Percentiles rank a stretch among this genome's conserved stretches.
Conservation (phyloP, 257 asterid genomes). For the Echites panduratus region DNA sequence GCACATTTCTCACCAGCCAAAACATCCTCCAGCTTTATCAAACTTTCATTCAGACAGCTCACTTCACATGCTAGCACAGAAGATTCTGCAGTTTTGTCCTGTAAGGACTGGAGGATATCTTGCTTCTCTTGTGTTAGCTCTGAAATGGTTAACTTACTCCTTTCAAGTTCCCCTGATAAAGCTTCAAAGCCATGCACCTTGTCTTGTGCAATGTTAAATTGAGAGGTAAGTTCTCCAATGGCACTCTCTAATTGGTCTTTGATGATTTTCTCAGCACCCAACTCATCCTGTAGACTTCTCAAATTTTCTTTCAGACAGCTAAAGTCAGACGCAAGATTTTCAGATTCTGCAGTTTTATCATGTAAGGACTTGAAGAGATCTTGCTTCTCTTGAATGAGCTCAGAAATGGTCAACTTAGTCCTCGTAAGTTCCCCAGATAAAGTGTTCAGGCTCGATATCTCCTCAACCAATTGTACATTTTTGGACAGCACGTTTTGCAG, state of each 20-base stretch:
- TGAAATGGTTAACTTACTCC: conserved; percentile 33
- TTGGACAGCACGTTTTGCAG: conserved; percentile 52
- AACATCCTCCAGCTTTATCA: conserved; percentile 39
- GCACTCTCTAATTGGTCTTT: conserved; percentile 47
- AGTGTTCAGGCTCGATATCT: conserved; percentile 41
- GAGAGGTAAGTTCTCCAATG: conserved; percentile 48
- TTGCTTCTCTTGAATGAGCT: conserved; percentile 49
- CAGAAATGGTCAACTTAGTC: conserved; percentile 36
- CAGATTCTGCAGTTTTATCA: conserved; percentile 46
- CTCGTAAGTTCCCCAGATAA: conserved; percentile 52
- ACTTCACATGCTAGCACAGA: conserved; percentile 50
- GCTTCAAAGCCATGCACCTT: conserved; percentile 21
- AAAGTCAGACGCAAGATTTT: conserved; percentile 51
- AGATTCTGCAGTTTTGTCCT: conserved; percentile 49
- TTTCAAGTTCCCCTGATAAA: conserved; percentile 51
- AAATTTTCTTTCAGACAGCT: conserved; percentile 41
- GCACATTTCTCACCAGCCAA: conserved; percentile 38
- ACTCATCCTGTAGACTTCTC: conserved; percentile 41
- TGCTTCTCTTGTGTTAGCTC: conserved; percentile 53
- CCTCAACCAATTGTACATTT: conserved; percentile 48
- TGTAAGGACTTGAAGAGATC: conserved; percentile 39
- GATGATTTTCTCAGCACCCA: conserved; percentile 36
- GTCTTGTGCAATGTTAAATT: conserved; percentile 36
- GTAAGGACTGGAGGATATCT: conserved; percentile 38
- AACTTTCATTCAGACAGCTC: conserved; percentile 39